Conservation (phyloP, 2,329 filamentous ascomycete species). For the Cryphonectria radicalis region DNA sequence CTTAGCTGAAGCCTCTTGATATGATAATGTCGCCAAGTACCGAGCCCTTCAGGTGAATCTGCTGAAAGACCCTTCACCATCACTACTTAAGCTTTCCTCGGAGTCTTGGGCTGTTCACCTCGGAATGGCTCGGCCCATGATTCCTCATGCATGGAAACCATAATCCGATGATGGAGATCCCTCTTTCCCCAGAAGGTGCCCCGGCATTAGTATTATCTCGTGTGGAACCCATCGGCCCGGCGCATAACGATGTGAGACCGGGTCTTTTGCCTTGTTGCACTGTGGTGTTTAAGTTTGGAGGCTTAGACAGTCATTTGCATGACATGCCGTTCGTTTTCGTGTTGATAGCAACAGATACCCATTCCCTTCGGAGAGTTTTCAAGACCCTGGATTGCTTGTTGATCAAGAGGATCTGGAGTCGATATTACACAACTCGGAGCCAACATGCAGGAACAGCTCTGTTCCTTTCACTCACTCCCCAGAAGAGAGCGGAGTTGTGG, state of each 20-base stretch:
- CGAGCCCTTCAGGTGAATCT: neutral
- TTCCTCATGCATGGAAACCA: neutral
- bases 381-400: neutral
- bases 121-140: neutral
- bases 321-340: neutral
- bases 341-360: neutral
- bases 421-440: neutral
- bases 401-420: neutral
- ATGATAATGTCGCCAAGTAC: neutral
- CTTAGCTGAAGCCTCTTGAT: neutral
- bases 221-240: neutral
- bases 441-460: neutral
- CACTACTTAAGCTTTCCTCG: neutral
- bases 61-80: neutral
- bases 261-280: neutral
- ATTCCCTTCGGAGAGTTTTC: neutral
- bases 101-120: neutral
- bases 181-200: neutral
- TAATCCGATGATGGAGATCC: neutral
- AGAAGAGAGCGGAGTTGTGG: neutral
- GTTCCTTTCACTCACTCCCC: neutral
- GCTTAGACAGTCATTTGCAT: neutral
- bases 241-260: neutral
- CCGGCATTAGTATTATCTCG: neutral
- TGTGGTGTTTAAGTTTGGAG: neutral